A percentile compares a stretch with the other conserved stretches of the same genome.
These are phyloP conservation scores for Neolecta irregularis DNA, from an alignment of 1,139 yeast genomes.

Conservation along the genomic window DNA sequence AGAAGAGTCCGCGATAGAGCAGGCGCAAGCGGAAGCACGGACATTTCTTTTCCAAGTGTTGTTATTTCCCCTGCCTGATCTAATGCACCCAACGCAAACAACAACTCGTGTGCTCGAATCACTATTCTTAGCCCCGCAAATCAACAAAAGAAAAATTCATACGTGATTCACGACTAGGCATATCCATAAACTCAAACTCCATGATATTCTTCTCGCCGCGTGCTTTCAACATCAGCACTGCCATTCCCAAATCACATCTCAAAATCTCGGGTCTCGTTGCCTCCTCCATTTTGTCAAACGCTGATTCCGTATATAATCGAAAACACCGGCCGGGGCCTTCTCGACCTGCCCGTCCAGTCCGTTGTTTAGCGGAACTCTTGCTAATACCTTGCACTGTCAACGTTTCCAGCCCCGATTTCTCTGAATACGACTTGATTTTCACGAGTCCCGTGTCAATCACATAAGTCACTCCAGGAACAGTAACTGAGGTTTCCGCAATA, in stretches of 20 bases:
- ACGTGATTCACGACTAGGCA: constrained; percentile 63
- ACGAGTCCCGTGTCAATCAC: constrained; percentile 86
- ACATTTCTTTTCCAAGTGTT: constrained; percentile 64
- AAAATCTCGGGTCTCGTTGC: constrained; percentile 90
- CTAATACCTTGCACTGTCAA: constrained; percentile 83
- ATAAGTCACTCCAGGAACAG: constrained; percentile 88
- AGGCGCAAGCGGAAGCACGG: constrained; percentile 77
- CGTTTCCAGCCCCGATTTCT: constrained; percentile 47
- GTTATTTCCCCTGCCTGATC: constrained; percentile 67
- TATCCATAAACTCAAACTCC: constrained; percentile 84
- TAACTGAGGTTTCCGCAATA: constrained; percentile 92
- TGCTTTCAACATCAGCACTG: constrained; percentile 67
- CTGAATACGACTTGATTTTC: constrained; percentile 47
- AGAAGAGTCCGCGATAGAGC: constrained; percentile 57
- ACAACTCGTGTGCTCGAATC: constrained; percentile 57
- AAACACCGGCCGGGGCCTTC: constrained; percentile 70
- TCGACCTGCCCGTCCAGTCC: constrained; percentile 99
- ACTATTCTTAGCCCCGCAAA: constrained; percentile 20
- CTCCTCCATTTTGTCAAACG: constrained; percentile 44
- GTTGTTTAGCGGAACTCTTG: constrained; percentile 84
- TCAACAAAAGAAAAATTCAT: neutral
- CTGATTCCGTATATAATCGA: constrained; percentile 62
- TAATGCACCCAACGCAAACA: constrained; percentile 66
- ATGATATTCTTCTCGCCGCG: constrained; percentile 71
- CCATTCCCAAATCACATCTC: constrained; percentile 71